phyloP scores from a whole-genome alignment of 2,329 filamentous ascomycete species.

The Diaporthe longicolla region DNA sequence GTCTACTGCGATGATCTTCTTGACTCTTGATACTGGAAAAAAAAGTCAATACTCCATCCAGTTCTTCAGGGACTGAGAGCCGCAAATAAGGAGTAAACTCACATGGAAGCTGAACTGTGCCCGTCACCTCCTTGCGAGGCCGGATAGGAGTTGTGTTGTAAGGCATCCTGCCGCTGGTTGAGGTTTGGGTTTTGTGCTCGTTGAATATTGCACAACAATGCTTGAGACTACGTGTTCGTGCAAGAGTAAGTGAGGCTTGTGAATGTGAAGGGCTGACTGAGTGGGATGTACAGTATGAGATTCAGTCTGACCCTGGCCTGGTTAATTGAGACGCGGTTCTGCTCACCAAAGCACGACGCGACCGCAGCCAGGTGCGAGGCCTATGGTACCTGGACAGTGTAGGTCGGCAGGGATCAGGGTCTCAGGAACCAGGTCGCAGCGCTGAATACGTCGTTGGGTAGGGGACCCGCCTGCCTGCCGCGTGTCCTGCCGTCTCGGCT shows the following conservation, averaged over 20 bases:
- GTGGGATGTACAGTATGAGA: neutral
- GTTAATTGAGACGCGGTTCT: conserved; percentile 44
- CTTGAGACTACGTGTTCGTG: too few species aligned
- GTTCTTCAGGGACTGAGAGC: too few species aligned
- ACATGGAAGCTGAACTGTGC: conserved; percentile 89
- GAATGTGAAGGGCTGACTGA: neutral
- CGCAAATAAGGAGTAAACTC: conserved; percentile 55
- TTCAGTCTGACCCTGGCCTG: neutral
- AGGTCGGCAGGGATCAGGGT: neutral
- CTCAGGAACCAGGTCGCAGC: neutral
- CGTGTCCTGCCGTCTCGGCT: conserved; percentile 52
- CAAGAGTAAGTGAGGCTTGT: neutral
- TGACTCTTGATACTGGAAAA: conserved; percentile 87
- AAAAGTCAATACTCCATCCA: conserved; percentile 10
- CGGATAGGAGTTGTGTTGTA: conserved; percentile 90
- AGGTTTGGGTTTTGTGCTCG: neutral
- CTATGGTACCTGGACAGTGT: neutral
- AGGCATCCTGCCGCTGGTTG: conserved; percentile 72
- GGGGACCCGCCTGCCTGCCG: conserved; percentile 41
- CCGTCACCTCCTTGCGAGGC: conserved; percentile 85
- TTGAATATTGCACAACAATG: neutral
- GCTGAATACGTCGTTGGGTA: conserved; percentile 23
- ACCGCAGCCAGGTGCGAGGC: neutral
- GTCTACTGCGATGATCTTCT: conserved; percentile 93
- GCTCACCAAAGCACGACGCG: conserved; percentile 26